Base-by-base conservation (phyloP, 2,329 filamentous ascomycete genomes). In the Hymenoscyphus albidus region DNA sequence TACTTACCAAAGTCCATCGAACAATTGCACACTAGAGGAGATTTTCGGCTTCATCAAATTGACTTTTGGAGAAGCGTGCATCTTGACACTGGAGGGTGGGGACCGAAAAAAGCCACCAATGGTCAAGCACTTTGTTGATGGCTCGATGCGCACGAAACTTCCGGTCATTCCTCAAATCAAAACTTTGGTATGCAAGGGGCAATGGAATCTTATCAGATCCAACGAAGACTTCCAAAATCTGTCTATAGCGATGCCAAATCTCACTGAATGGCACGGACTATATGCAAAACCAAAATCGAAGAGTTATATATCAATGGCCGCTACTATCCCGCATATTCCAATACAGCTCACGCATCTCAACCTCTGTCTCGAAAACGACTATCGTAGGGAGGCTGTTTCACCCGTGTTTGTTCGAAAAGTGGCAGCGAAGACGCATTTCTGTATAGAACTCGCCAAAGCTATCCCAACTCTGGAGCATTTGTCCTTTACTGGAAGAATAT, bases 41-140 rank as follows among this genome's bases (percentile, higher is more conserved):
- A 86, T 89, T 1, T 91, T 92, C 68, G 77, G 78, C 60, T 88
- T 90, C 65, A 80, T 91, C 18, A 78, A 80, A 59, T 78, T 78
- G 35, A 81, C 82, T 12, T 85, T 76, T 60, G 83, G 86, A 0
- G 80, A 85, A 62, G 84, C 85, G 0, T 83, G 82, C 67, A 85
- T 91, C 44, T 78, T 93, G 72, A 92, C 89, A 0, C 79, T 92
- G 16, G 89, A 92, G 75, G 90, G 89, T n/a, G 89, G 90, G 3
- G 88, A 92, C 74, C 85, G 89, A 68, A 90, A 89, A 74, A 91
- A 91, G 75, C 87, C 89, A 2, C 89, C 89, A 5, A 86, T 87
- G 75, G 87, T 92, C 59, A 77, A 76, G 57, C 82, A 87, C 66
- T 88, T 87, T 72, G 55, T 63, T 16, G 38, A 66, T 59, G 60